A percentile compares a stretch with the other conserved stretches of the same genome.
Evolutionary conservation across 345 rosid genomes (phyloP).

Genomic region (Trapa bicornis): DNA sequence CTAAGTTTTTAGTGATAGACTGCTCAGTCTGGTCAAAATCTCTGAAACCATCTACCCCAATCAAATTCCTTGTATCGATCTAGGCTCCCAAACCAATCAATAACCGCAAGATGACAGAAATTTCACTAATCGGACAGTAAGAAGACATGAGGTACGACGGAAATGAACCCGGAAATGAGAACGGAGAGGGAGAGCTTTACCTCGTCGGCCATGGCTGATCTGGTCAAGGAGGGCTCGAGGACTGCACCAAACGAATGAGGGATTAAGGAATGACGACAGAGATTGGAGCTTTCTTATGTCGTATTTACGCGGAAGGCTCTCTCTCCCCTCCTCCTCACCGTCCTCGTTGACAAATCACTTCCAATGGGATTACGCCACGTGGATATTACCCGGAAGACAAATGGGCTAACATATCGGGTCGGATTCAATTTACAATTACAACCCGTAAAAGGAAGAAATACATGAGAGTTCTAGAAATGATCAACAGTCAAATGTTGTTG

Average conservation of each 20-base stretch:
- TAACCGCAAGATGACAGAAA: neutral
- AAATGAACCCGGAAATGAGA: neutral
- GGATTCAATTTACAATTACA: no score
- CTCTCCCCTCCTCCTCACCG: neutral
- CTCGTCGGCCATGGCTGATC: constrained; percentile 37
- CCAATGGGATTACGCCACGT: neutral
- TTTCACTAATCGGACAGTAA: no score
- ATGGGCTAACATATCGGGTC: no score
- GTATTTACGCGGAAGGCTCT: no score
- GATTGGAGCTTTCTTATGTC: neutral
- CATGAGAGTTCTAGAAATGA: no score
- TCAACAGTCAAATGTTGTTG: no score
- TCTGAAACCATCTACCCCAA: neutral
- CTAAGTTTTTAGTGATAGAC: neutral
- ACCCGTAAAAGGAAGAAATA: no score
- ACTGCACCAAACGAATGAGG: neutral
- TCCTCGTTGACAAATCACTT: neutral
- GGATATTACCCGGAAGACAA: neutral
- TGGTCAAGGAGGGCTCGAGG: constrained; percentile 11
- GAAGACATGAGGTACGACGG: neutral
- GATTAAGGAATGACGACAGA: neutral
- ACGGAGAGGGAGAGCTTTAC: constrained; percentile 10
- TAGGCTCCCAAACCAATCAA: neutral
- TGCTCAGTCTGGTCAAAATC: neutral
- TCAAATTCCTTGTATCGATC: neutral